Evolutionary conservation across 805 yeast genomes (phyloP).

Genomic region (Starmerella stigmatis): DNA sequence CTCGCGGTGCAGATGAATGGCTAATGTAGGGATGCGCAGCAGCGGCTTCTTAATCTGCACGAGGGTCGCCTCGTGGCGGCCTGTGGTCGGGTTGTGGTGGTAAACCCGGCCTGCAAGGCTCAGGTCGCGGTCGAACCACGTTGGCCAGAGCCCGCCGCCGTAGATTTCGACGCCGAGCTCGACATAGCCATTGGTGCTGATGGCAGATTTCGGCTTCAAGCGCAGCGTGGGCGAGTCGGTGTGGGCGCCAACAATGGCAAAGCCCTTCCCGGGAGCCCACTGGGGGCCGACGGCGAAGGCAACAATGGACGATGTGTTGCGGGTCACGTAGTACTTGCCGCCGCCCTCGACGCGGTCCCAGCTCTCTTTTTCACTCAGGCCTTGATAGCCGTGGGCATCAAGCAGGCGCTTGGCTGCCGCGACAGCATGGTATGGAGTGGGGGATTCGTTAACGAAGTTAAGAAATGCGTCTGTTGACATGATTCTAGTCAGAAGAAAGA

Average conservation of each 20-base stretch:
- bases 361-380: slow-evolving; percentile 55
- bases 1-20: slow-evolving; percentile 78
- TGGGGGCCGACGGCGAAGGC: slow-evolving; percentile 74
- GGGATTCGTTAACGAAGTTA: slow-evolving; percentile 67
- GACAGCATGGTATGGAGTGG: slow-evolving; percentile 93
- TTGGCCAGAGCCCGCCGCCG: slow-evolving; percentile 94
- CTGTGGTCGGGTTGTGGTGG: slow-evolving; percentile 40
- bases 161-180: slow-evolving; percentile 83
- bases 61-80: slow-evolving; percentile 43
- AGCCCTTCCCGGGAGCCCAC: slow-evolving; percentile 67
- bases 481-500: neutral
- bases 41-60: slow-evolving; percentile 75
- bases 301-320: slow-evolving; percentile 80
- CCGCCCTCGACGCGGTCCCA: slow-evolving; percentile 51
- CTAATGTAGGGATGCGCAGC: slow-evolving; percentile 85
- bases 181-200: slow-evolving; percentile 53
- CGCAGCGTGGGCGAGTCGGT: slow-evolving; percentile 88
- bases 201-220: slow-evolving; percentile 79
- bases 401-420: slow-evolving; percentile 49
- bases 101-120: slow-evolving; percentile 86
- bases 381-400: slow-evolving; percentile 53
- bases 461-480: slow-evolving; percentile 2
- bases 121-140: slow-evolving; percentile 94
- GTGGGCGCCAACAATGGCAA: slow-evolving; percentile 89
- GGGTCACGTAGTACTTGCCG: slow-evolving; percentile 71